These are phyloP conservation scores for Lindgomyces ingoldianus DNA, from an alignment of 495 filamentous ascomycete genomes.

Conservation along the genomic window DNA sequence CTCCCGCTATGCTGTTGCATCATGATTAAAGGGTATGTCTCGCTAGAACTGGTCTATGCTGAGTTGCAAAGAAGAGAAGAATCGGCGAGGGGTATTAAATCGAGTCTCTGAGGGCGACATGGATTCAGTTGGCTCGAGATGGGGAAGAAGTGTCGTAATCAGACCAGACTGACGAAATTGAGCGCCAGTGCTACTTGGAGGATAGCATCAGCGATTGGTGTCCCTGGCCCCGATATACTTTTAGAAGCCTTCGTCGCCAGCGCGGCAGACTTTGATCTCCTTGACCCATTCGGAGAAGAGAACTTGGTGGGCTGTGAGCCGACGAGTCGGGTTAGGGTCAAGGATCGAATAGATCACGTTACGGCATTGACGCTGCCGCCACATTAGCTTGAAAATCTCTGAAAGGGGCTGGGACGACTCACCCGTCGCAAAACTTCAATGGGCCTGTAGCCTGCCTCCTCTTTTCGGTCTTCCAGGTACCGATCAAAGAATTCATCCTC, in stretches of 20 bases:
- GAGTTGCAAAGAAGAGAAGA: constrained; percentile 12
- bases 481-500: constrained; percentile 96
- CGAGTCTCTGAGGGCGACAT: constrained; percentile 1
- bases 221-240: background rate
- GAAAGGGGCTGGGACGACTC: constrained; percentile 47
- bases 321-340: constrained; percentile 87
- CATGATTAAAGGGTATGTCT: constrained; percentile 31
- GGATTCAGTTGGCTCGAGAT: constrained; percentile 11
- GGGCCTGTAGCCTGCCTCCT: constrained; percentile 92
- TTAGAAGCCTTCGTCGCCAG: constrained; percentile 85
- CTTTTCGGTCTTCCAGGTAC: constrained; percentile 86
- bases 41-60: constrained; percentile 15
- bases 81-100: background rate
- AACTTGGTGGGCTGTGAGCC: constrained; percentile 94
- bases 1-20: constrained; percentile 26
- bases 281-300: constrained; percentile 98
- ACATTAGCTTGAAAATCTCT: constrained; percentile 44
- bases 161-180: background rate
- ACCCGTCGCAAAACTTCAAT: constrained; percentile 96
- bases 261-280: constrained; percentile 93
- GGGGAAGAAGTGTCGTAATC: background rate
- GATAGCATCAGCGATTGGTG: background rate
- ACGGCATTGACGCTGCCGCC: constrained; percentile 80
- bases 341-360: constrained; percentile 99
- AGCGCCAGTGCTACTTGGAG: constrained; percentile 6